A percentile compares a stretch with the other conserved stretches of the same genome.
Conservation (phyloP, 108 stramenopile genomes). For the Fistulifera pelliculosa region DNA sequence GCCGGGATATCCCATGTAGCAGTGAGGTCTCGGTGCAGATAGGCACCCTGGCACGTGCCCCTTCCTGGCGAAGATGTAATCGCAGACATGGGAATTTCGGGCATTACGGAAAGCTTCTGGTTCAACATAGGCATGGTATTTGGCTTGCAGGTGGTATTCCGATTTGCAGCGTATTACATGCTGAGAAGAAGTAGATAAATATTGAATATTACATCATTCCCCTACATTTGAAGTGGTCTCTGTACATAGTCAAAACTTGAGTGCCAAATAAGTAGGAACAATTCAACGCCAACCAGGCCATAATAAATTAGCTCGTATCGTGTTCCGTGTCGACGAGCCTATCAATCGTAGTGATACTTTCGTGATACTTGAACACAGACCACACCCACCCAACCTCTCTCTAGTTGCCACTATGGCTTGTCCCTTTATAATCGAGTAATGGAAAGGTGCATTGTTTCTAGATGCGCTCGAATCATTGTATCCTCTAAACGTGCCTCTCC, state of each 20-base stretch:
- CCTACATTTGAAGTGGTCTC: too few species aligned
- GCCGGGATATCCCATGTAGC: conserved; percentile 43
- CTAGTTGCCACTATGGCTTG: too few species aligned
- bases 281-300: not conserved
- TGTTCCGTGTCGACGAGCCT: too few species aligned
- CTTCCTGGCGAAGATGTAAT: conserved; percentile 49
- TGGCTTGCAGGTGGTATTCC: conserved; percentile 31
- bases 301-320: not conserved
- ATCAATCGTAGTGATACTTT: too few species aligned
- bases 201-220: too few species aligned
- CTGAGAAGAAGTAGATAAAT: conserved; percentile 26
- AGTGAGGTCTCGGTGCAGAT: conserved; percentile 17
- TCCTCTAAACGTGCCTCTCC: too few species aligned
- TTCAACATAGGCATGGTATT: conserved; percentile 51
- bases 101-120: conserved; percentile 45
- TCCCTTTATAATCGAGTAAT: too few species aligned
- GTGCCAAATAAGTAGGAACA: not conserved
- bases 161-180: conserved; percentile 31
- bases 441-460: too few species aligned
- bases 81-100: conserved; percentile 43
- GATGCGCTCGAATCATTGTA: too few species aligned
- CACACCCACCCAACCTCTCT: too few species aligned
- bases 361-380: too few species aligned
- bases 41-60: conserved; percentile 33
- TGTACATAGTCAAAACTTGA: too few species aligned